These are phyloP conservation scores for Solanum etuberosum DNA, from an alignment of 257 asterid species.

Conservation along the genomic window DNA sequence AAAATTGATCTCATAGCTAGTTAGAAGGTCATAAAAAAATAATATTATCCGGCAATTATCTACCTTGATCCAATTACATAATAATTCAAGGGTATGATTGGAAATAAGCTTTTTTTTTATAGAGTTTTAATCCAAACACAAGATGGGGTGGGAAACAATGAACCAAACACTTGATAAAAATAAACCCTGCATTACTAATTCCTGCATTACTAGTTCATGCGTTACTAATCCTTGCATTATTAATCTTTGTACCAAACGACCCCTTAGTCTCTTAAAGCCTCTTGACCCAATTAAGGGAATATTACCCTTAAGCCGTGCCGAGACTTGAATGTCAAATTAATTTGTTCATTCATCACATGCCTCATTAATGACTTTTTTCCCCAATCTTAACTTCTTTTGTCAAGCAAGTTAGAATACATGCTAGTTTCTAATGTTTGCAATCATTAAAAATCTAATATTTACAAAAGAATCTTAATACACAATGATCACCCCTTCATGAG, in stretches of 20 bases:
- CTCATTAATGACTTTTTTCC: not conserved
- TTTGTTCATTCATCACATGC: not conserved
- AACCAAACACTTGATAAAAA: too few relatives aligned
- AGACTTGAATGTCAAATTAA: not conserved
- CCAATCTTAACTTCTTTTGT: not conserved
- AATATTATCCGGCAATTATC: too few relatives aligned
- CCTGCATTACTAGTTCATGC: too few relatives aligned
- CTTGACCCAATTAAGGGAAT: not conserved
- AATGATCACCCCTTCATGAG: not conserved
- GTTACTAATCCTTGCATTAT: too few relatives aligned
- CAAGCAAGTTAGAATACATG: too few relatives aligned
- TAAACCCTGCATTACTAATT: too few relatives aligned
- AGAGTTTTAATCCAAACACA: not conserved
- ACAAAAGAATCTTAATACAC: not conserved
- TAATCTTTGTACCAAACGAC: too few relatives aligned
- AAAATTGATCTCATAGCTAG: not conserved
- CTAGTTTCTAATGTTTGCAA: not conserved
- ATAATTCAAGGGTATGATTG: not conserved
- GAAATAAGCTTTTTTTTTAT: too few relatives aligned
- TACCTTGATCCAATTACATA: too few relatives aligned
- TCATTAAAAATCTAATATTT: not conserved
- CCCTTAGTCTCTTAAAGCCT: not conserved
- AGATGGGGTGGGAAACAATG: not conserved
- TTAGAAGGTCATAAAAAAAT: not conserved
- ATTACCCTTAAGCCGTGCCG: not conserved